Base-by-base conservation (phyloP, 192 early-diverging fungal species). In the Umbelopsis ramanniana region DNA sequence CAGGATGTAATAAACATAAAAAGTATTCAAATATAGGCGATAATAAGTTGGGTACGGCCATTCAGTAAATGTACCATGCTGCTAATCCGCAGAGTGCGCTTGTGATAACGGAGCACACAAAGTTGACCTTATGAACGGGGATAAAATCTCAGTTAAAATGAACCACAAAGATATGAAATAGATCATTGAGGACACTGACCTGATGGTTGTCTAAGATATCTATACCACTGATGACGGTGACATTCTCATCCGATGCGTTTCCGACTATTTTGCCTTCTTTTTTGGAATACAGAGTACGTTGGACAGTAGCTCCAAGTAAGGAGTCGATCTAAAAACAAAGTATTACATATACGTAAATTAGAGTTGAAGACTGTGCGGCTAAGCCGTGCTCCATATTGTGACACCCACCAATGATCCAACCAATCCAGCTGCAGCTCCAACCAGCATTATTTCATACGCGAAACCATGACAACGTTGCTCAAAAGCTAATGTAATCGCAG, bases 161-260 rank as follows among this genome's bases (percentile, higher is more conserved):
- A 12, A 57, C 23, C 40, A 6, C 26, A 10, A 14, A 21, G 37
- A 19, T 24, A 40, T 6, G 47, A 38, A 48, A 66, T 26, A 2
- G 7, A 23, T 17, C 14, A 12, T 37, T 45, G 9, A 17, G 26
- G 2, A 63, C 10, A 35, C 29, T 74, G 57, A 91, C 92, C 70
- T 93, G 92, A 75, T 97, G 91, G 77, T 95, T 95, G 74, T 91
- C 90, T 67, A 97, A 73, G 22, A 95, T 74, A 47, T 91, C 84
- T 22, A 72, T 54, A 6, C 95, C 95, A 46, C 86, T 85, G 22
- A 97, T 82, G 24, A 86, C 66, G 38, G 76, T 82, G 23, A 76
- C 72, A 4, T 86, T 83, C 37, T 88, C 77, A 10, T 81, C 79
- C 47, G 76, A 74, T 14, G 74, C 71, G 6, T 85, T 74, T 19